These are phyloP conservation scores for Collybia sordida DNA, from an alignment of 768 basidiomycete species.

Conservation along the genomic window DNA sequence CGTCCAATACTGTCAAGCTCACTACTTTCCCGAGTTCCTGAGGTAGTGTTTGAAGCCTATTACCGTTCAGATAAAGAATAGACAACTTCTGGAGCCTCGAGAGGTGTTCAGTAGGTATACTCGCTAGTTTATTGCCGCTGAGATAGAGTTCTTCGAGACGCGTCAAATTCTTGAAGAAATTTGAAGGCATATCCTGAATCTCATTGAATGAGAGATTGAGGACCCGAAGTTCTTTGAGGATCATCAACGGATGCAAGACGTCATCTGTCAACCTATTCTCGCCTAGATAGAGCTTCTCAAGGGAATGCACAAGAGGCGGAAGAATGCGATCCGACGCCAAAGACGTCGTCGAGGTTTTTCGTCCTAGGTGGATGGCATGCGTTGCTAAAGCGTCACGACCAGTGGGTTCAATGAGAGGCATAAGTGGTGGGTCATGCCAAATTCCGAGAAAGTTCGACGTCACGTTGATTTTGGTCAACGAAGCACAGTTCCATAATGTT, in stretches of 20 bases:
- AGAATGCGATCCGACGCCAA: conserved; percentile 29
- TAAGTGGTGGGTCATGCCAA: conserved; percentile 66
- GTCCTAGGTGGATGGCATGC: conserved; percentile 18
- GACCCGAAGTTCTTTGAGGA: conserved; percentile 74
- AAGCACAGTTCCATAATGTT: conserved; percentile 82
- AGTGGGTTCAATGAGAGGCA: conserved; percentile 14
- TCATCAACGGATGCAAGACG: conserved; percentile 67
- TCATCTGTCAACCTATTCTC: conserved; percentile 89
- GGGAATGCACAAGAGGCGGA: conserved; percentile 66
- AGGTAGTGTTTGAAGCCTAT: conserved; percentile 89
- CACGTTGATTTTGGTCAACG: conserved; percentile 72
- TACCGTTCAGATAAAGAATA: conserved; percentile 89
- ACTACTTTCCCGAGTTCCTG: conserved; percentile 85
- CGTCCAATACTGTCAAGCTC: conserved; percentile 81
- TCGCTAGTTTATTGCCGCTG: conserved; percentile 92
- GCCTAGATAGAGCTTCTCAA: conserved; percentile 81
- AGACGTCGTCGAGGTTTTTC: conserved; percentile 35
- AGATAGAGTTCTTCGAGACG: conserved; percentile 86
- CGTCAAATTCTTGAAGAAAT: conserved; percentile 70
- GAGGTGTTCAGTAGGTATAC: conserved; percentile 87
- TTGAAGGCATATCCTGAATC: conserved; percentile 81
- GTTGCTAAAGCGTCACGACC: conserved; percentile 14
- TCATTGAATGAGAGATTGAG: conserved; percentile 96
- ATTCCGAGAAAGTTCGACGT: conserved; percentile 82
- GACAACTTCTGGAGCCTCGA: conserved; percentile 65